phyloP scores from a whole-genome alignment of 306 rosid species.

The Morella rubra region DNA sequence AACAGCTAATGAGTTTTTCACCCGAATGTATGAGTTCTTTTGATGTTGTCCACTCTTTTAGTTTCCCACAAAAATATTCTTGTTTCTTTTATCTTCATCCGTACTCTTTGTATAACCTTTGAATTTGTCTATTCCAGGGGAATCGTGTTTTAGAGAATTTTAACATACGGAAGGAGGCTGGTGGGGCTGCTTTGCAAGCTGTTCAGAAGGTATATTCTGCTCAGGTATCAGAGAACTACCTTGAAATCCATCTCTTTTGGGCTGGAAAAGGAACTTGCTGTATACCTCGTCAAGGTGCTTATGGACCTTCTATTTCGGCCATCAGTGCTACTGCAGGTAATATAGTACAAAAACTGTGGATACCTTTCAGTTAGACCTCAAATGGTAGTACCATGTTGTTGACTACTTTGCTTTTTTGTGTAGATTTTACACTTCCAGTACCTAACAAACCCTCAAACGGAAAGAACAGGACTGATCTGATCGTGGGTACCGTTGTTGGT shows the following conservation, averaged over 20 bases:
- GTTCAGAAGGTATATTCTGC: slow-evolving; percentile 28
- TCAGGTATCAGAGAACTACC: slow-evolving; percentile 54
- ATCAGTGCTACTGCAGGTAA: slow-evolving; percentile 74
- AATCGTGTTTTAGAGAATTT: slow-evolving; percentile 55
- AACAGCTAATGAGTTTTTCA: too few relatives aligned
- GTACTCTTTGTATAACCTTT: not conserved
- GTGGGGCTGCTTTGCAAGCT: slow-evolving; percentile 46
- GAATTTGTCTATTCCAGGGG: slow-evolving; percentile 40
- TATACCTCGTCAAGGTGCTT: slow-evolving; percentile 55
- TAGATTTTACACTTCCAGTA: slow-evolving; percentile 62
- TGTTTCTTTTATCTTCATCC: not conserved
- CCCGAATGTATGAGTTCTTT: too few relatives aligned
- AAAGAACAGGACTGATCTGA: slow-evolving; percentile 47
- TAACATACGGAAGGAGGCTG: slow-evolving; percentile 63
- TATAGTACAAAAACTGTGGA: not conserved
- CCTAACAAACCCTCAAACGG: slow-evolving; percentile 50
- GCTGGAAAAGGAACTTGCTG: slow-evolving; percentile 92
- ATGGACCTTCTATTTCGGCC: slow-evolving; percentile 79
- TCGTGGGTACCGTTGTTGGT: slow-evolving; percentile 64
- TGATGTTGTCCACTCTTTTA: not conserved
- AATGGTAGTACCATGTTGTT: slow-evolving; percentile 1
- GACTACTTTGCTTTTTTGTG: slow-evolving; percentile 20
- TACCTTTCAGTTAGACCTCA: slow-evolving; percentile 9
- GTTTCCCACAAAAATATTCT: not conserved
- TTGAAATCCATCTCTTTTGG: slow-evolving; percentile 86